These are phyloP conservation scores for Neurospora sp. DNA, from an alignment of 495 filamentous ascomycete species.

Conservation along the genomic window DNA sequence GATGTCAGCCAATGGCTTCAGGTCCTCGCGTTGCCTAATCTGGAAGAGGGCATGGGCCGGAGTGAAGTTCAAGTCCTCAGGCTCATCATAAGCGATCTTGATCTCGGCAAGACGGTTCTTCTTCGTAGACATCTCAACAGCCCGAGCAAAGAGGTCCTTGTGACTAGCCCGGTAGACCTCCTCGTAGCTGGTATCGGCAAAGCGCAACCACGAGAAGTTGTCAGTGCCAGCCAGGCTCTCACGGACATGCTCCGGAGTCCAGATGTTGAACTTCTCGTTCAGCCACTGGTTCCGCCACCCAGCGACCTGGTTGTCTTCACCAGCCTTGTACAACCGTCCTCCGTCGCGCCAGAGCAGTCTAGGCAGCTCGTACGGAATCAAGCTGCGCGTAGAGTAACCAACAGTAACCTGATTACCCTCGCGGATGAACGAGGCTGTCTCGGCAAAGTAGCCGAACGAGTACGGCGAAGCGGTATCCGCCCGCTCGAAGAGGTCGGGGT, in stretches of 20 bases:
- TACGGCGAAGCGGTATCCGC: conserved; percentile 84
- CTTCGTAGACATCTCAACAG: conserved; percentile 42
- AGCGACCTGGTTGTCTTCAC: conserved; percentile 58
- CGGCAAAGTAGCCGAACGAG: conserved; percentile 73
- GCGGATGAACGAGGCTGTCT: conserved; percentile 87
- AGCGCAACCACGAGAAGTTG: conserved; percentile 84
- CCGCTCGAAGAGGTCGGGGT: conserved; percentile 92
- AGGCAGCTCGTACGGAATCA: conserved; percentile 77
- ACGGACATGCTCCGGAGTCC: conserved; percentile 69
- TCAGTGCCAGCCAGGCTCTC: conserved; percentile 41
- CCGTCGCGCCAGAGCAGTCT: conserved; percentile 65
- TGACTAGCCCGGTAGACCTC: conserved; percentile 61
- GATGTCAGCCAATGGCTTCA: conserved; percentile 55
- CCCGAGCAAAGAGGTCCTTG: conserved; percentile 45
- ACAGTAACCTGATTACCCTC: conserved; percentile 74
- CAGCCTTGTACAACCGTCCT: conserved; percentile 66
- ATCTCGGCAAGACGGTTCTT: conserved; percentile 40
- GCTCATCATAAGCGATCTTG: conserved; percentile 33
- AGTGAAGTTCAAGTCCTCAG: conserved; percentile 47
- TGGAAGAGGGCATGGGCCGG: conserved; percentile 71
- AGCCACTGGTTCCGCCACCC: conserved; percentile 71
- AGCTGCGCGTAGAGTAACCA: conserved; percentile 75
- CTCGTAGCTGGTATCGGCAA: conserved; percentile 63
- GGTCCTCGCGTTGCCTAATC: conserved; percentile 60
- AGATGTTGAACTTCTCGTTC: conserved; percentile 75